These are phyloP conservation scores for Triticum turgidum DNA, from an alignment of 176 grass and related monocot species.

Conservation along the genomic window DNA sequence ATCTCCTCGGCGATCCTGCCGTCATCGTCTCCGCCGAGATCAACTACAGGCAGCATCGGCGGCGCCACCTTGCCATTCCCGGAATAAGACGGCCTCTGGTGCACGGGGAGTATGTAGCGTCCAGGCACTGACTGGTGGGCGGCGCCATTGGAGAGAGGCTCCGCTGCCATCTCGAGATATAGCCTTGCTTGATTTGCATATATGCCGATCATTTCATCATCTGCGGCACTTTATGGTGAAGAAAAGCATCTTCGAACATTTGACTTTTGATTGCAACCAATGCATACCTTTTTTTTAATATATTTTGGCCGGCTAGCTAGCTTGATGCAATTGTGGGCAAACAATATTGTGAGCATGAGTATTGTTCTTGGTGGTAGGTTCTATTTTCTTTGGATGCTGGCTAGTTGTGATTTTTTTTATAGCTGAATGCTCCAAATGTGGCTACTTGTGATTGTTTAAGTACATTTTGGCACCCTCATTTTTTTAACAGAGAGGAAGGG, in stretches of 20 bases:
- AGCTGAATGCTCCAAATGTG: too few relatives aligned
- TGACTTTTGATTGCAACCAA: neutral
- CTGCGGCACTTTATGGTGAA: neutral
- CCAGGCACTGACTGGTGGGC: constrained; percentile 18
- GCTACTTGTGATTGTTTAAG: too few relatives aligned
- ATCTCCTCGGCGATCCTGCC: constrained; percentile 27
- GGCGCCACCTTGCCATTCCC: neutral
- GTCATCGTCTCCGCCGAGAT: constrained; percentile 10
- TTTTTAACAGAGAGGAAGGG: too few relatives aligned
- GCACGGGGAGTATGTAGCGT: constrained; percentile 1
- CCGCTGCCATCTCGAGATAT: neutral
- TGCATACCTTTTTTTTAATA: neutral
- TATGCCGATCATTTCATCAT: neutral
- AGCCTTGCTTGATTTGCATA: neutral
- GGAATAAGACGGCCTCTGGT: neutral
- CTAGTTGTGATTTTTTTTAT: neutral
- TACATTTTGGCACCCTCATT: too few relatives aligned
- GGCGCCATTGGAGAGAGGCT: constrained; percentile 25
- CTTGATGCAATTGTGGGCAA: neutral
- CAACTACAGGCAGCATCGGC: neutral
- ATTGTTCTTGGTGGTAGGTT: neutral
- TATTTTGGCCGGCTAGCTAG: neutral
- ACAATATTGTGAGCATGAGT: neutral
- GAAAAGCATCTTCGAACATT: constrained; percentile 5
- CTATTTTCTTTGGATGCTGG: too few relatives aligned